These are phyloP conservation scores for Gossypium schwendimanii DNA, from an alignment of 441 rosid genomes.

Conservation along the genomic window DNA sequence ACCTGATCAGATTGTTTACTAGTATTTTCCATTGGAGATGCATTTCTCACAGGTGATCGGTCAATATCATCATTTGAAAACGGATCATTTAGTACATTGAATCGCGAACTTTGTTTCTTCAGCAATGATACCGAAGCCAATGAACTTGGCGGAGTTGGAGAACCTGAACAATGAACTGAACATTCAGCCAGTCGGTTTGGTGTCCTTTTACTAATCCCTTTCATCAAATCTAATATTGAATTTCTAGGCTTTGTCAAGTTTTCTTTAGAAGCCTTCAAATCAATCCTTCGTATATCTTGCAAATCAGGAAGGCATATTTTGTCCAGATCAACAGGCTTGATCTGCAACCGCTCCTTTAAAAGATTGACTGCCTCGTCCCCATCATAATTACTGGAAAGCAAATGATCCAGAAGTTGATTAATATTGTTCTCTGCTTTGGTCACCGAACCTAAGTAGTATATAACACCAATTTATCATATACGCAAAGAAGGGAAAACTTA, in stretches of 20 bases:
- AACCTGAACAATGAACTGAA: slow-evolving; percentile 16
- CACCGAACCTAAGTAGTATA: slow-evolving; percentile 14
- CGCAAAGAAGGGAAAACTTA: background rate
- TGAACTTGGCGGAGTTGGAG: slow-evolving; percentile 42
- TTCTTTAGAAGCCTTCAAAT: slow-evolving; percentile 38
- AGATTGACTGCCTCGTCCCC: slow-evolving; percentile 49
- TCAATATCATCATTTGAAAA: slow-evolving; percentile 34
- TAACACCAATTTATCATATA: background rate
- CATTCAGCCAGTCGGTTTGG: slow-evolving; percentile 8
- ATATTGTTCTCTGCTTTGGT: slow-evolving; percentile 33
- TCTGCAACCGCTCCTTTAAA: slow-evolving; percentile 51
- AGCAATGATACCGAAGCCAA: slow-evolving; percentile 36
- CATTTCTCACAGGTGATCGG: slow-evolving; percentile 14
- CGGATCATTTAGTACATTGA: slow-evolving; percentile 31
- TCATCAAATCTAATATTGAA: slow-evolving; percentile 40
- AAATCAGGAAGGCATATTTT: slow-evolving; percentile 51
- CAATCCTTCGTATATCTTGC: slow-evolving; percentile 37
- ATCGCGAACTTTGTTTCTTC: slow-evolving; percentile 32
- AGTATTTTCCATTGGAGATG: slow-evolving; percentile 12
- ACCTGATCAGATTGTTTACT: slow-evolving; percentile 22
- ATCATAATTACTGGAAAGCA: slow-evolving; percentile 44
- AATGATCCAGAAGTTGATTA: slow-evolving; percentile 40
- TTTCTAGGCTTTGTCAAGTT: slow-evolving; percentile 36
- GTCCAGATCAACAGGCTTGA: slow-evolving; percentile 42
- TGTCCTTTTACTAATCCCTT: slow-evolving; percentile 24